phyloP scores from a whole-genome alignment of 306 rosid genomes.

The Rosa lucieae region DNA sequence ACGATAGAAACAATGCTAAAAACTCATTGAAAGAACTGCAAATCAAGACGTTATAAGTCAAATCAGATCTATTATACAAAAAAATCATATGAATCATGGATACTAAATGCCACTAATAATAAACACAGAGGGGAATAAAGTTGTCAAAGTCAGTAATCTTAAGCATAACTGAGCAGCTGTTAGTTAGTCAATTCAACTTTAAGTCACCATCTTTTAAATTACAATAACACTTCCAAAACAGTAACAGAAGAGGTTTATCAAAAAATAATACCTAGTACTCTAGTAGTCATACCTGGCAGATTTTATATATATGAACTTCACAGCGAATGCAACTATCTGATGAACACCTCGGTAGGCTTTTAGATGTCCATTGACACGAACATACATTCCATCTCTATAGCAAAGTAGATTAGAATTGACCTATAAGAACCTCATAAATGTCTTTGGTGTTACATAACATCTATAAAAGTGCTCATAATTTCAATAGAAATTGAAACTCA shows the following conservation, averaged over 20 bases:
- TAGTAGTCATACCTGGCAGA: neutral
- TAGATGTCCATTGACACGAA: constrained; percentile 78
- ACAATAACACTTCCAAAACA: neutral
- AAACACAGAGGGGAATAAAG: neutral
- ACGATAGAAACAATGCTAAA: constrained; percentile 85
- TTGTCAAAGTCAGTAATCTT: neutral
- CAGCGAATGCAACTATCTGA: constrained; percentile 74
- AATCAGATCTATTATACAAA: constrained; percentile 1
- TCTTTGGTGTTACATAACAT: neutral
- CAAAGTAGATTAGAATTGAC: constrained; percentile 18
- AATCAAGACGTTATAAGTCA: constrained; percentile 13
- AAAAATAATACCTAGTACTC: no score
- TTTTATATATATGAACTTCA: constrained; percentile 42
- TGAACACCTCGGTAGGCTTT: constrained; percentile 71
- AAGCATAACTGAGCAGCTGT: neutral
- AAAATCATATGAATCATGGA: constrained; percentile 2
- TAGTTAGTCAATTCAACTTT: neutral
- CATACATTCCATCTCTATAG: constrained; percentile 52
- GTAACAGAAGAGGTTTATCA: neutral
- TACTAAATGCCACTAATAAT: neutral
- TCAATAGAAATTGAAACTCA: constrained; percentile 29
- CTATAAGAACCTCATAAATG: constrained; percentile 1
- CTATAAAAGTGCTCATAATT: neutral
- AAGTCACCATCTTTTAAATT: neutral
- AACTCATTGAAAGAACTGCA: constrained; percentile 92